Percentiles rank a stretch among this genome's conserved stretches.
Evolutionary conservation across 192 early-diverging fungal species (phyloP).

Genomic region (Rhizophagus clarus): DNA sequence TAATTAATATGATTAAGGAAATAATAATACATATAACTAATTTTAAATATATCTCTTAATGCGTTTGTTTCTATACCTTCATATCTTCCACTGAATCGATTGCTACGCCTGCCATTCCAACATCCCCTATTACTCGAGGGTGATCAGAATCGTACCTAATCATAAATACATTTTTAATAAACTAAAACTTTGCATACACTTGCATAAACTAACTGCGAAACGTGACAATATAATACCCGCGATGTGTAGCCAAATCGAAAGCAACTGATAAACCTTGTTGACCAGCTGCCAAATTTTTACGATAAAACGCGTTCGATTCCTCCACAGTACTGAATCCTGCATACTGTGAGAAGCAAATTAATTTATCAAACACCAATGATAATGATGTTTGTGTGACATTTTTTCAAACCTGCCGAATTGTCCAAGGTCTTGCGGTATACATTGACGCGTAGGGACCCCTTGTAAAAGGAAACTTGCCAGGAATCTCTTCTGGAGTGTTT

Average conservation of each 20-base stretch:
- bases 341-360: conserved; percentile 55
- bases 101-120: conserved; percentile 93
- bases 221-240: conserved; percentile 55
- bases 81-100: conserved; percentile 93
- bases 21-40: not conserved
- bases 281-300: conserved; percentile 83
- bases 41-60: not conserved
- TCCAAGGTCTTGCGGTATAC: conserved; percentile 86
- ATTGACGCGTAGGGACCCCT: conserved; percentile 83
- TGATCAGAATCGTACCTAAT: conserved; percentile 86
- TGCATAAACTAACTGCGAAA: not conserved
- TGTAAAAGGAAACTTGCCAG: conserved; percentile 87
- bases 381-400: not conserved
- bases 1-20: not conserved
- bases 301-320: conserved; percentile 87
- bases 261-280: conserved; percentile 88
- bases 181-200: not conserved
- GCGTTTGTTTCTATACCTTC: conserved; percentile 50
- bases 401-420: conserved; percentile 70
- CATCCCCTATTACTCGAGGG: conserved; percentile 85
- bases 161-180: not conserved
- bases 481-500: conserved; percentile 66
- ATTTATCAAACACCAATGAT: not conserved
- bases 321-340: conserved; percentile 94
- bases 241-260: conserved; percentile 89